These are phyloP conservation scores for Pichia insulana DNA, from an alignment of 805 yeast genomes.

Conservation along the genomic window DNA sequence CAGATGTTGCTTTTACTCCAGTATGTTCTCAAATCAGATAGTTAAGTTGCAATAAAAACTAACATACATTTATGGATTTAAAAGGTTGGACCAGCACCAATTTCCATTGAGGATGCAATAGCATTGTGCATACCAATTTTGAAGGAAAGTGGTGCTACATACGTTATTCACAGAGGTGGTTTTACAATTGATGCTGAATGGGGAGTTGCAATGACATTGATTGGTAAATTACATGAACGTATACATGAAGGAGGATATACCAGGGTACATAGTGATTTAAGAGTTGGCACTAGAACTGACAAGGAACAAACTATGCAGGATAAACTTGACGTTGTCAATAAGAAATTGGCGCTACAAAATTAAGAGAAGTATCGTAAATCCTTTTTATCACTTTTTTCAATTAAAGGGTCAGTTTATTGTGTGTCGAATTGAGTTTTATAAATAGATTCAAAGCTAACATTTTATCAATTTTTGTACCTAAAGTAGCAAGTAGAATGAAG, in stretches of 20 bases:
- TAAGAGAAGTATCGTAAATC: too few relatives aligned
- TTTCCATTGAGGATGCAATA: slow-evolving; percentile 74
- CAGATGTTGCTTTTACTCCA: slow-evolving; percentile 80
- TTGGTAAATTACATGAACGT: slow-evolving; percentile 67
- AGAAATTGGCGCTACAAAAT: slow-evolving; percentile 18
- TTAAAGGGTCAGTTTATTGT: too few relatives aligned
- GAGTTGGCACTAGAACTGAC: neutral
- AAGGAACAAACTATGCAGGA: slow-evolving; percentile 56
- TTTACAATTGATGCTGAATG: slow-evolving; percentile 82
- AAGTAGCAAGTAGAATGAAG: too few relatives aligned
- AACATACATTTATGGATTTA: slow-evolving; percentile 2
- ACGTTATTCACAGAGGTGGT: slow-evolving; percentile 82
- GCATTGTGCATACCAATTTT: slow-evolving; percentile 58
- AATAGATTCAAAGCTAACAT: too few relatives aligned
- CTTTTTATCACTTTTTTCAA: too few relatives aligned
- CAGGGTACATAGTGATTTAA: neutral
- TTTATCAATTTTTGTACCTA: too few relatives aligned
- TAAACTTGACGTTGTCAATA: slow-evolving; percentile 57
- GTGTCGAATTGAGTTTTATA: too few relatives aligned
- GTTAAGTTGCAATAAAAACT: neutral
- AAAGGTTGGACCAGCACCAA: slow-evolving; percentile 63
- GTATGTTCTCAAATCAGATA: too few relatives aligned
- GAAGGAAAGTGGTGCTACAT: slow-evolving; percentile 49
- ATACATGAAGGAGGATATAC: slow-evolving; percentile 42
- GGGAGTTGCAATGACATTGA: slow-evolving; percentile 71